Conservation (phyloP, 1,284 basidiomycete genomes). For the Puccinia triticina region DNA sequence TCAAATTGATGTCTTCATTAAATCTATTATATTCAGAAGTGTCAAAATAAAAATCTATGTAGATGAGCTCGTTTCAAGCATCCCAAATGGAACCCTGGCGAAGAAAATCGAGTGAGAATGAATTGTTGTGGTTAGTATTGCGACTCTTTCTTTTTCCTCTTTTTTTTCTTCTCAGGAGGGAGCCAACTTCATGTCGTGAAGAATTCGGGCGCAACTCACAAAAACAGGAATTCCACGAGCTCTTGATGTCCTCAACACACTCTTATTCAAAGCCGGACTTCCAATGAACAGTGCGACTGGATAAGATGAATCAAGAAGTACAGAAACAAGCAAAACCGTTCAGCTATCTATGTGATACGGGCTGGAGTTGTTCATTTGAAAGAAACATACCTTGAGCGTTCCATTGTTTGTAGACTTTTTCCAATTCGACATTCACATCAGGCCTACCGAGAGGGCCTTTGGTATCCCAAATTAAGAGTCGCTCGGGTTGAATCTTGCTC, state of each 20-base stretch:
- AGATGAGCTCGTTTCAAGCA: constrained; percentile 13
- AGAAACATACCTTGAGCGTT: constrained; percentile 68
- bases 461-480: constrained; percentile 73
- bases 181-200: neutral
- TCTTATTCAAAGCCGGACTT: constrained; percentile 46
- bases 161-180: neutral
- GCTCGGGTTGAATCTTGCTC: constrained; percentile 70
- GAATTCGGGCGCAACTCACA: constrained; percentile 21
- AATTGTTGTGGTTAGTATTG: neutral
- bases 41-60: neutral
- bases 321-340: neutral
- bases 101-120: neutral
- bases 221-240: constrained; percentile 49
- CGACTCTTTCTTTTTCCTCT: neutral
- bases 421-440: constrained; percentile 74
- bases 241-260: constrained; percentile 45
- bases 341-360: neutral
- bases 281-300: constrained; percentile 51
- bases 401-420: constrained; percentile 70
- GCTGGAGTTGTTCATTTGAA: neutral
- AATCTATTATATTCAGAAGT: too few relatives aligned
- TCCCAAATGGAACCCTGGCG: constrained; percentile 51
- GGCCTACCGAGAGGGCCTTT: constrained; percentile 72
- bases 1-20: constrained; percentile 2
- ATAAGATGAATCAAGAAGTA: neutral